Percentiles rank a stretch among this genome's conserved stretches.
Conservation (phyloP, 257 asterid species). For the Fraxinus anomala region DNA sequence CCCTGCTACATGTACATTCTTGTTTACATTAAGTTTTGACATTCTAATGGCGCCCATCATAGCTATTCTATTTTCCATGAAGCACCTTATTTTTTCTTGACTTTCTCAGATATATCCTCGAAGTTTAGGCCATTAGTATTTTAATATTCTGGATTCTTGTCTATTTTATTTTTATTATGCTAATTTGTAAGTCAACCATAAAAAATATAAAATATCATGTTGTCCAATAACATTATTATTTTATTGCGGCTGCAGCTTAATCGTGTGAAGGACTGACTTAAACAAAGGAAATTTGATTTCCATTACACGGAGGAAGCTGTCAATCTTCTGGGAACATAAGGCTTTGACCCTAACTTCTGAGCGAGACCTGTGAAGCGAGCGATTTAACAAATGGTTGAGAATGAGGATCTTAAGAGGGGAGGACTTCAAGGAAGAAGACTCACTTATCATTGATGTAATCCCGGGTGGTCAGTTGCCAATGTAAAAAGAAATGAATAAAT, state of each 20-base stretch:
- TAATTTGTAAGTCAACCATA: background rate
- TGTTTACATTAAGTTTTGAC: no score
- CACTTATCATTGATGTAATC: slow-evolving; percentile 56
- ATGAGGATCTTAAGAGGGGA: slow-evolving; percentile 74
- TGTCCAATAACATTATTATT: slow-evolving; percentile 1
- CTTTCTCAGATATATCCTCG: background rate
- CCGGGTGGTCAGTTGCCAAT: slow-evolving; percentile 23
- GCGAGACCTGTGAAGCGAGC: slow-evolving; percentile 93
- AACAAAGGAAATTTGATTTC: slow-evolving; percentile 73
- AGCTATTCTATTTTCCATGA: background rate
- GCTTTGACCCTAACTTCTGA: slow-evolving; percentile 82
- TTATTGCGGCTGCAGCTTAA: slow-evolving; percentile 54
- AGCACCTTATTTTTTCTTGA: background rate
- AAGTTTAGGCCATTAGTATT: background rate
- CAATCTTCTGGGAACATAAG: slow-evolving; percentile 58
- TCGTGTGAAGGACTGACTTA: slow-evolving; percentile 72
- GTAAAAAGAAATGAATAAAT: no score
- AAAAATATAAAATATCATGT: background rate
- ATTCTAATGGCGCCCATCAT: no score
- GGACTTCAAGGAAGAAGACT: slow-evolving; percentile 62
- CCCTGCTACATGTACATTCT: no score
- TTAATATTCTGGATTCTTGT: background rate
- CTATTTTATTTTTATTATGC: background rate
- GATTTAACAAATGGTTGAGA: slow-evolving; percentile 86
- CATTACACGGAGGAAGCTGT: slow-evolving; percentile 60